These are phyloP conservation scores for Yamadazyma sp. DNA, from an alignment of 1,139 yeast species.

Conservation along the genomic window DNA sequence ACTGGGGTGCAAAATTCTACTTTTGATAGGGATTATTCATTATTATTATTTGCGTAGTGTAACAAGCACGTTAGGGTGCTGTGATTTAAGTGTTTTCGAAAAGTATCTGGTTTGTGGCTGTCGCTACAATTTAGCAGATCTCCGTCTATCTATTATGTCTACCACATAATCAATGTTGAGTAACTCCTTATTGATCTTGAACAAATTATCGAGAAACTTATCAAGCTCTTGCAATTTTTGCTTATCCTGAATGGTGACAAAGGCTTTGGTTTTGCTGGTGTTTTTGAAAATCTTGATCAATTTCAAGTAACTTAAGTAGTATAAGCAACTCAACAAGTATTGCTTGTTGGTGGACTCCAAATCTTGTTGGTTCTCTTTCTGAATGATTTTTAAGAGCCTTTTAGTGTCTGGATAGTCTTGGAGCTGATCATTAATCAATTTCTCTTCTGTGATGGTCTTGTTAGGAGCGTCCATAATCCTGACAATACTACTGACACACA, in stretches of 20 bases:
- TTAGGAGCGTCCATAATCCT: slow-evolving; percentile 10
- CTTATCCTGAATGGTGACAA: slow-evolving; percentile 31
- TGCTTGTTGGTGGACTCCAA: slow-evolving; percentile 46
- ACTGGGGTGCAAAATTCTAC: no score
- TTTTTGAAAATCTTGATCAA: slow-evolving; percentile 42
- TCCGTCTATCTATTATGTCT: slow-evolving; percentile 38
- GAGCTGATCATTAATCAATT: slow-evolving; percentile 26
- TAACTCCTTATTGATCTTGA: slow-evolving; percentile 16
- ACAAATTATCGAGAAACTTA: slow-evolving; percentile 27
- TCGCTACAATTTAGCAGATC: slow-evolving; percentile 11
- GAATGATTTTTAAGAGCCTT: slow-evolving; percentile 35
- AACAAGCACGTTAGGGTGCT: no score
- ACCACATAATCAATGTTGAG: slow-evolving; percentile 33
- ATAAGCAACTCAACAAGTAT: slow-evolving; percentile 42
- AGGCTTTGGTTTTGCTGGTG: slow-evolving; percentile 44
- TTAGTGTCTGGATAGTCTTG: slow-evolving; percentile 40
- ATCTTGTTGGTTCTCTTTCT: slow-evolving; percentile 16
- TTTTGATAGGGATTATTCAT: no score
- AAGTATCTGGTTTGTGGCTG: neutral
- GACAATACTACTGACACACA: slow-evolving; percentile 30
- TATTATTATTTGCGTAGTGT: no score
- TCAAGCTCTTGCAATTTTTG: slow-evolving; percentile 31
- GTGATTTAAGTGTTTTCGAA: no score
- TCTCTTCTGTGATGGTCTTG: slow-evolving; percentile 13
- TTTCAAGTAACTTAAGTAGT: slow-evolving; percentile 37